phyloP scores from a whole-genome alignment of 2,329 filamentous ascomycete genomes.

The Aaosphaeria pasadenensis region DNA sequence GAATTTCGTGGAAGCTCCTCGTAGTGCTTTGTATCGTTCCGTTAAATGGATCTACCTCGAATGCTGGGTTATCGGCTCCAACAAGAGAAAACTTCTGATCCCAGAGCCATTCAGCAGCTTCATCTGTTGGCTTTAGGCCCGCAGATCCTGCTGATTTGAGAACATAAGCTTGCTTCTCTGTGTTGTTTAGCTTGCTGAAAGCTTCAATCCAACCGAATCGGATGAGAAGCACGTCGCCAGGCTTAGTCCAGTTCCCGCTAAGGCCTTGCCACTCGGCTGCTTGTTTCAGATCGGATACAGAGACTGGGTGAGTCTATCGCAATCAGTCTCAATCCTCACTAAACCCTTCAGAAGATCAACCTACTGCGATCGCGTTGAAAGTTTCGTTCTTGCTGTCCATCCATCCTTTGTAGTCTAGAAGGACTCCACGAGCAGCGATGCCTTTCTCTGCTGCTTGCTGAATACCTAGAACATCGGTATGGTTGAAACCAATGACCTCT shows the following conservation, averaged over 20 bases:
- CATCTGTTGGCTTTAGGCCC: neutral
- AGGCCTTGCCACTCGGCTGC: slow-evolving; percentile 3
- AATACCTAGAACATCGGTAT: slow-evolving; percentile 1
- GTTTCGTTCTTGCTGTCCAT: slow-evolving; percentile 1
- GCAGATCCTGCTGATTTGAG: neutral
- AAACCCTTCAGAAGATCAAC: neutral
- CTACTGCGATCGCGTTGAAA: slow-evolving; percentile 1
- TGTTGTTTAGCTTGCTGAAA: neutral
- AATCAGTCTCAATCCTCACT: too few relatives aligned
- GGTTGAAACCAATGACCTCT: neutral
- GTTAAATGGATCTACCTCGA: neutral
- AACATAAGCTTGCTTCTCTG: neutral
- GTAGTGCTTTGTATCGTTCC: neutral
- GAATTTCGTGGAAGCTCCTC: slow-evolving; percentile 1
- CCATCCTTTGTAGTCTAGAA: slow-evolving; percentile 2
- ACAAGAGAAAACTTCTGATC: slow-evolving; percentile 1
- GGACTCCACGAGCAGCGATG: slow-evolving; percentile 1
- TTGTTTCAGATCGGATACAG: neutral
- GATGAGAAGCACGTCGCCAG: slow-evolving; percentile 1
- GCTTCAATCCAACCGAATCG: slow-evolving; percentile 1
- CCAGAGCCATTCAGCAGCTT: slow-evolving; percentile 3
- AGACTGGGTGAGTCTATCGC: neutral
- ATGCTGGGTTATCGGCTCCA: slow-evolving; percentile 2
- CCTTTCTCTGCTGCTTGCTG: slow-evolving; percentile 4
- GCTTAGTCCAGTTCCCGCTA: neutral